Evolutionary conservation across 2,329 filamentous ascomycete genomes (phyloP).

Genomic region (Hirsutella minnesotensis): DNA sequence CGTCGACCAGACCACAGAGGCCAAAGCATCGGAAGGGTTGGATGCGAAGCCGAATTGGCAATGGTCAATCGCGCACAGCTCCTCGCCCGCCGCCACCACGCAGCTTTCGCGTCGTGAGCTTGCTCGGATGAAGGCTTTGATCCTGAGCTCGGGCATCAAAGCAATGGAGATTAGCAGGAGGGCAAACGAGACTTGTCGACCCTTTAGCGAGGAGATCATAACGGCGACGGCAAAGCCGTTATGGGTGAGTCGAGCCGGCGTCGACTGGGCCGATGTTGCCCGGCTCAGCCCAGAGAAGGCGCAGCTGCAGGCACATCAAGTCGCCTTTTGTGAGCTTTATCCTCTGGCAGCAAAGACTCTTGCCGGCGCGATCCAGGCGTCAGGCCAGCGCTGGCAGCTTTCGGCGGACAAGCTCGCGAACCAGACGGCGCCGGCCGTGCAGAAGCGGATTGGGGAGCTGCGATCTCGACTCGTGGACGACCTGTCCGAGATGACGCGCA

Average conservation of each 20-base stretch:
- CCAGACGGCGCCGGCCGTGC: constrained; percentile 42
- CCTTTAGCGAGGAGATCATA: constrained; percentile 15
- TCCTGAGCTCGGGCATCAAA: constrained; percentile 81
- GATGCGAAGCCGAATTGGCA: constrained; percentile 22
- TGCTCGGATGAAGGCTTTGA: constrained; percentile 62
- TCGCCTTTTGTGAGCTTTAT: constrained; percentile 34
- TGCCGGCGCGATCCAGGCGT: constrained; percentile 32
- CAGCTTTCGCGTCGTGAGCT: constrained; percentile 58
- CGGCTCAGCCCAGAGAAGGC: constrained; percentile 24
- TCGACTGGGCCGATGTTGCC: constrained; percentile 32
- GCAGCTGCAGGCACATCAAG: constrained; percentile 19
- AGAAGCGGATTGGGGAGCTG: constrained; percentile 32
- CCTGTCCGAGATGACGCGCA: constrained; percentile 48
- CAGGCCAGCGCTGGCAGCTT: constrained; percentile 42
- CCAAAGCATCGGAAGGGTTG: constrained; percentile 11
- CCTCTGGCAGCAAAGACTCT: constrained; percentile 41
- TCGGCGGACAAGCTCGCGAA: constrained; percentile 47
- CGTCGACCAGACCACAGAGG: constrained; percentile 20
- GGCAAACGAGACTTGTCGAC: constrained; percentile 36
- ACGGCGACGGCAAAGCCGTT: constrained; percentile 9
- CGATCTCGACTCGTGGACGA: constrained; percentile 38
- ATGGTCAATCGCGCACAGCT: constrained; percentile 39
- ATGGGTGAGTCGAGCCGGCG: constrained; percentile 10
- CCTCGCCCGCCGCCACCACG: constrained; percentile 20
- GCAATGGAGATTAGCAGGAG: constrained; percentile 67